phyloP scores from a whole-genome alignment of 192 early-diverging fungal genomes.

The Pilobolus umbonatus region DNA sequence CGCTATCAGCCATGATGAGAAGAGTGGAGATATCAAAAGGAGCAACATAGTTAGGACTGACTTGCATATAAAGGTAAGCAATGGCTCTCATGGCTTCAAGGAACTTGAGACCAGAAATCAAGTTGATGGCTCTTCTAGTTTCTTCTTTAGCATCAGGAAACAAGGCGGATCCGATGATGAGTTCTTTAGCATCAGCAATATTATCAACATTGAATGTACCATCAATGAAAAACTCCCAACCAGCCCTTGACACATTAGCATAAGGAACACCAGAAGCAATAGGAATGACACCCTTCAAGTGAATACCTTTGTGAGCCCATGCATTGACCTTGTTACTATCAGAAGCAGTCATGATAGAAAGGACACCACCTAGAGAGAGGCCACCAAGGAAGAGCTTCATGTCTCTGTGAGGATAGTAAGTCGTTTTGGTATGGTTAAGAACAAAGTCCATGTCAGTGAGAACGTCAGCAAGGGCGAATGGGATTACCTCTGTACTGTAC shows the following conservation, averaged over 20 bases:
- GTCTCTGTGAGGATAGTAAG: not conserved
- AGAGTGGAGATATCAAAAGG: not conserved
- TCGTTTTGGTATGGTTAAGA: not conserved
- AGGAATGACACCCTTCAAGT: not conserved
- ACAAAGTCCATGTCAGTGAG: not conserved
- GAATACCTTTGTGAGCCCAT: not conserved
- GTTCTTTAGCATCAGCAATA: not conserved
- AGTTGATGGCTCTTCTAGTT: not conserved
- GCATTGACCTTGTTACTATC: not conserved
- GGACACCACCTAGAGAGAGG: constrained; percentile 18
- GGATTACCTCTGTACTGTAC: not conserved
- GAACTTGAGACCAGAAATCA: not conserved
- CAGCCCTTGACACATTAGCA: not conserved
- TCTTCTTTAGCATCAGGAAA: not conserved
- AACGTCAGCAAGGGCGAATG: not conserved
- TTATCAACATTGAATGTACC: not conserved
- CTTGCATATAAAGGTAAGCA: not conserved
- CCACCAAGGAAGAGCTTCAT: constrained; percentile 10
- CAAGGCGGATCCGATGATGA: not conserved
- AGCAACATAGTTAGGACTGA: not conserved
- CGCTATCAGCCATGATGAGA: not conserved
- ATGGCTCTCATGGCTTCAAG: not conserved
- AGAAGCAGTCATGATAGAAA: not conserved
- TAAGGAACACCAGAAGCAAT: not conserved
- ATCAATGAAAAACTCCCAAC: not conserved